Percentiles rank a stretch among this genome's conserved stretches.
Conservation (phyloP, 2,329 filamentous ascomycete species). For the Trichoderma sp. region DNA sequence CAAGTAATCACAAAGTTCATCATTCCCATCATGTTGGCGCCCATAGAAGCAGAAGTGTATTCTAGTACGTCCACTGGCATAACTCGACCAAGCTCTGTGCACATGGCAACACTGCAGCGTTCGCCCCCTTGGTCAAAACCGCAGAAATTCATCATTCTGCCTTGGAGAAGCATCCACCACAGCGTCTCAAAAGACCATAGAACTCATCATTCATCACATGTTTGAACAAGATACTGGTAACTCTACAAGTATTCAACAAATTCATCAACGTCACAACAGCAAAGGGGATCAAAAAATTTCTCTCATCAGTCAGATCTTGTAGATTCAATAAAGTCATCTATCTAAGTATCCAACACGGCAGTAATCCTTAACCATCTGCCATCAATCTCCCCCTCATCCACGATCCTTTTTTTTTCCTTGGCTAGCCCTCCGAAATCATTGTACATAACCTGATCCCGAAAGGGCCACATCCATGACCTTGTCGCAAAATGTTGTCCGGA, state of each 20-base stretch:
- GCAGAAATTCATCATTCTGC: no score
- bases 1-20: background rate
- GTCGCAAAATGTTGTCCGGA: conserved; percentile 24
- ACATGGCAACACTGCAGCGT: no score
- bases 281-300: background rate
- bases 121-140: no score
- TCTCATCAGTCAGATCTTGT: conserved; percentile 30
- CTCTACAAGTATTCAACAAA: background rate
- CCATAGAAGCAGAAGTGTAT: no score
- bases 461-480: conserved; percentile 34
- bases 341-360: conserved; percentile 25
- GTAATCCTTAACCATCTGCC: conserved; percentile 27
- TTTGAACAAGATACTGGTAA: no score
- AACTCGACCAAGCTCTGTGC: no score
- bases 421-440: conserved; percentile 36
- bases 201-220: no score
- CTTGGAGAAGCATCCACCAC: no score
- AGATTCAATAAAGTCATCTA: conserved; percentile 57
- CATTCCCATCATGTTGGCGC: no score
- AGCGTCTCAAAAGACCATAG: no score
- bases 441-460: conserved; percentile 30
- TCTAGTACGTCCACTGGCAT: no score
- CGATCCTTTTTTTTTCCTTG: conserved; percentile 26
- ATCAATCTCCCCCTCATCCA: conserved; percentile 29
- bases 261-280: background rate